Evolutionary conservation across 352 stramenopile genomes (phyloP), one percentile per base, ranked within the genome.

Genomic region (Peronospora belbahrii): DNA sequence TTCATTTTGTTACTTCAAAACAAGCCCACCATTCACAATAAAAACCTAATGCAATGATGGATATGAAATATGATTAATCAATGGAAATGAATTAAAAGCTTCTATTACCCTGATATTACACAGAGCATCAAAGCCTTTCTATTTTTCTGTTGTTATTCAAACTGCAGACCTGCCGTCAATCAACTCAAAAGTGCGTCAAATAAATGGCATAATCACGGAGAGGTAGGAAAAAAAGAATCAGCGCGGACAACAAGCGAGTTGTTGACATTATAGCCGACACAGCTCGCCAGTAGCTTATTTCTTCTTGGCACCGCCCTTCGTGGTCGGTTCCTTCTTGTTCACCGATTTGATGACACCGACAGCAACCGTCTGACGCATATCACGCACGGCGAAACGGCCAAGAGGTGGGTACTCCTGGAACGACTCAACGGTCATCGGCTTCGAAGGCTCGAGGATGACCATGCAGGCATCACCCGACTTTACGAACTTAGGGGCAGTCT

Each of bases 331-430:
- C 62, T 90, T 90, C 76, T 95, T 94, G 46, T 68, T 77, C 33
- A 98, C 85, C 30, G 70, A 74, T 67, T 98, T 98, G 68, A 98
- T 97, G 39, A 98, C 85, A 68, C 96, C 95, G 32, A 98, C 94
- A 34, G 95, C 96, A 32, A 98, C 94, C 24, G 94, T 98, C 67
- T 95, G 84, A 58, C 84, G 70, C 91, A 98, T 97, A 67, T 99
- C 96, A 67, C 95, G 89, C 42, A 99, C 91, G 40, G 88, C 90
- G 70, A 99, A 98, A 62, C 96, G 81, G 3, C 68, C 96, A 10
- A 99, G 78, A 33, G 94, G 77, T 17, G 97, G 95, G 78, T 98
- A 99, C 41, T 98, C 89, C 32, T 70, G 71, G 71, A 98, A 99
- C 22, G 82, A 75, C 74, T 99, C 97, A 6, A 99, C 88, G 56